Evolutionary conservation across 2,329 filamentous ascomycete genomes (phyloP), one percentile per base, ranked within the genome.

Genomic region (Peltaster fructicola): DNA sequence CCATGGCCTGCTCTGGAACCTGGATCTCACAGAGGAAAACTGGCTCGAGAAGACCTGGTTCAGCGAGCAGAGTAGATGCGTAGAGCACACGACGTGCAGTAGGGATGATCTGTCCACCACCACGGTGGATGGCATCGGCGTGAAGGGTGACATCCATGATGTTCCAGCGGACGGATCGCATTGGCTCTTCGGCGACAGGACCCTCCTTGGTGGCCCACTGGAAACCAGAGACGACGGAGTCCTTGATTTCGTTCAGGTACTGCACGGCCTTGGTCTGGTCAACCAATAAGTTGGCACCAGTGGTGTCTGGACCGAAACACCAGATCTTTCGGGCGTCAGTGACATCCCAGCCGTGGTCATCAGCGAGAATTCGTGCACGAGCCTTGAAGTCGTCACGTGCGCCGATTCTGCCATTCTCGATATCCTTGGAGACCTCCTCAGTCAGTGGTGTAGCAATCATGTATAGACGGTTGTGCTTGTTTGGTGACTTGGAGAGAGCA

Each of bases 391-490:
- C 88, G 57, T 98, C 88, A 69, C 85, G 81, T 41, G 88, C 80
- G 51, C 61, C 67, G 56, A 98, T 82, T 68, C 82, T 88, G 65
- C 88, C 88, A 28, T 53, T 41, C 67, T 98, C 88, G 40, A 98
- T 98, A 50, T 77, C 79, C 51, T 72, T 70, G 46, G 79, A 68
- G 33, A 98, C 75, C 46, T 95, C 88, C 70, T 98, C 88, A 22
- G 71, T 71, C 29, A 98, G 68, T 46, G 88, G 88, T 62, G 82
- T 64, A 39, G 88, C 88, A 58, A 69, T 71, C 63, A 98, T 74
- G 69, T 95, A 98, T 34, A 98, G 70, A 82, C 88, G 85, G 73
- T 98, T 98, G 78, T 98, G 88, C 81, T 98, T 98, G 79, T 98
- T 98, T 65, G 88, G 88, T 23, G 88, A 98, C 71, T 98, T 98